Evolutionary conservation across 2,329 filamentous ascomycete genomes (phyloP).

Genomic region (Cladosporium velox): DNA sequence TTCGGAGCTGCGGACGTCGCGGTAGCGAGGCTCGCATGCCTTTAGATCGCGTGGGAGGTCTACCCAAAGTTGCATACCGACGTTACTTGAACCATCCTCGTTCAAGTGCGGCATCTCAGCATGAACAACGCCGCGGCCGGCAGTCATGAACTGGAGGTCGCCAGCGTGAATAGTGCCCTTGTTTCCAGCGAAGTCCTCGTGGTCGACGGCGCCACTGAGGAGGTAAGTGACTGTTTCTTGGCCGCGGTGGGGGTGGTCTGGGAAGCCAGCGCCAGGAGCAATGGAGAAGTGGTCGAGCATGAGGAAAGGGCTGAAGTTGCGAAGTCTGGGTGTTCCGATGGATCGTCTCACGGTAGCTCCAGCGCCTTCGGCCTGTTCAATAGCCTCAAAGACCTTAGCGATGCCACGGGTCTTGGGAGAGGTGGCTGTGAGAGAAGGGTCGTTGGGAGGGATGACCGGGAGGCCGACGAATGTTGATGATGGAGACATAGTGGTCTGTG

Average conservation of each 20-base stretch:
- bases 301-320: constrained; percentile 87
- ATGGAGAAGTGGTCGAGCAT: constrained; percentile 95
- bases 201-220: constrained; percentile 80
- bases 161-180: constrained; percentile 79
- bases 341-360: constrained; percentile 85
- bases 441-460: constrained; percentile 50
- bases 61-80: constrained; percentile 94
- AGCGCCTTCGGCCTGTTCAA: constrained; percentile 84
- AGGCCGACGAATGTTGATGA: constrained; percentile 47
- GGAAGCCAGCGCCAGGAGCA: constrained; percentile 79
- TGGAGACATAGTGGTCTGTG: constrained; percentile 35
- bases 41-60: constrained; percentile 83
- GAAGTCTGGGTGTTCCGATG: constrained; percentile 79
- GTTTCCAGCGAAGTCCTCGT: constrained; percentile 89
- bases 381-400: constrained; percentile 77
- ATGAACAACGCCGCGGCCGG: constrained; percentile 87
- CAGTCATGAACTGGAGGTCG: constrained; percentile 98
- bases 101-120: constrained; percentile 90
- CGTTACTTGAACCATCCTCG: constrained; percentile 66
- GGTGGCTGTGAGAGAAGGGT: constrained; percentile 49
- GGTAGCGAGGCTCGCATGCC: constrained; percentile 86
- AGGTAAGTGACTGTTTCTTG: constrained; percentile 92
- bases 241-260: constrained; percentile 80
- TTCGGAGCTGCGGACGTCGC: constrained; percentile 76
- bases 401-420: constrained; percentile 75